Evolutionary conservation across 148 eudicot genomes (phyloP), one percentile per base, ranked within the genome.

Genomic region (Fagopyrum tataricum): DNA sequence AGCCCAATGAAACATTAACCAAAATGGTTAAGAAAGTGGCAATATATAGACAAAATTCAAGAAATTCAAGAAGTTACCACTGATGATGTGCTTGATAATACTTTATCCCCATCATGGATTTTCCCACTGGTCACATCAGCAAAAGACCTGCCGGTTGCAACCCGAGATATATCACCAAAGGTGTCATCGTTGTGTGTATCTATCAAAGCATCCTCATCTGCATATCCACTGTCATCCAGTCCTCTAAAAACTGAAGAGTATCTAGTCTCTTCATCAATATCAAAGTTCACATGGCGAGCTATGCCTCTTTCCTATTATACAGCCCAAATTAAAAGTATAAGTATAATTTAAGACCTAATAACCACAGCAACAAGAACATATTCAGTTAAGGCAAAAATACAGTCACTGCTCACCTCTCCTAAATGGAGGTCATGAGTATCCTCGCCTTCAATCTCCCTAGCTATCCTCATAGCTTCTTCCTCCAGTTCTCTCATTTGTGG

Each of bases 371-470:
- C 20, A 43, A 69, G 12, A 66, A 23, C 72, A 70, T 14, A 37
- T 6, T 64, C 69, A 4, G 43, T 64, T 14, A 37, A 64, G 69
- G 14, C 39, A 46, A 5, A 31, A 31, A 64, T 64, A 43, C 18
- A 37, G 43, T 12, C 41, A 31, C 62, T 31, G 72, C 81, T 82
- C 82, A 95, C 99, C 96, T 92, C 99, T 13, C 97, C 97, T 74
- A 92, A 79, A 87, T 95, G 97, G 52, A 91, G 90, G 87, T 95
- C 97, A 18, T 73, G 82, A 48, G 99, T 90, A 20, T 87, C 97
- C 86, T 95, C 99, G 15, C 97, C 90, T 87, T 90, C 99, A 76
- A 95, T 95, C 80, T 95, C 99, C 79, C 96, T 88, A 23, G 99
- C 99, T 75, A 95, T 82, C 81, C 97, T 85, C 79, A 75, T 68